Base-by-base conservation (phyloP, 2,329 filamentous ascomycete species). In the Phaeosphaeria sp. region DNA sequence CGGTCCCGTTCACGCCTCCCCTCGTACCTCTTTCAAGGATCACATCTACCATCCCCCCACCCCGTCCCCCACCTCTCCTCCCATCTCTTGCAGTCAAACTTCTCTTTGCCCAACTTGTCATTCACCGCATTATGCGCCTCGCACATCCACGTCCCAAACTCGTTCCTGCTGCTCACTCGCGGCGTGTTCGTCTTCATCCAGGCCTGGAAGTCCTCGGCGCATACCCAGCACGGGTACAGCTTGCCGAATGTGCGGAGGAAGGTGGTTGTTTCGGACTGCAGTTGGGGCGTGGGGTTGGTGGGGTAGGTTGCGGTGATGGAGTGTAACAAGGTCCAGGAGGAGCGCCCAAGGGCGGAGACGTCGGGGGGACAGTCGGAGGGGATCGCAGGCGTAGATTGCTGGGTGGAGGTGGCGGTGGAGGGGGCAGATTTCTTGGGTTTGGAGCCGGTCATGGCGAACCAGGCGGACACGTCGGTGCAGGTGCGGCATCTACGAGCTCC, bases 161-260 rank as follows among this genome's bases (percentile, higher is more conserved):
- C 90, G 56, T 87, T 85, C 54, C 86, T 76, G 57, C 81, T 82
- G 18, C 25, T 39, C 3, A 89, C 79, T 55, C 80, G 72, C 40
- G 94, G 88, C 72, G 86, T 86, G 64, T 93, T 90, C 61, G 85
- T 84, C 61, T 82, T 83, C 81, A 98, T 89, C 84, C 94, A 98
- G 0, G 76, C 76, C 76, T 90, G 90, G 77, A 99, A 97, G 74
- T 98, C 94, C 59, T 94, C 90, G 33, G 93, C 95, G 78, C 95
- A 99, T 2, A 91, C 86, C 92, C 93, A 97, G 82, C 95, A 99
- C 3, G 95, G 95, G 74, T 99, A 99, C 20, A 98, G 79, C 66
- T 90, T 90, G 24, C 91, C 89, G 76, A 99, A 96, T 2, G 93
- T 83, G 22, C 82, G 80, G 68, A 99, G 84, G 79, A 99, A 98